Percentiles rank a stretch among this genome's conserved stretches.
phyloP scores from a whole-genome alignment of 306 rosid species.

The Malus sylvestris region DNA sequence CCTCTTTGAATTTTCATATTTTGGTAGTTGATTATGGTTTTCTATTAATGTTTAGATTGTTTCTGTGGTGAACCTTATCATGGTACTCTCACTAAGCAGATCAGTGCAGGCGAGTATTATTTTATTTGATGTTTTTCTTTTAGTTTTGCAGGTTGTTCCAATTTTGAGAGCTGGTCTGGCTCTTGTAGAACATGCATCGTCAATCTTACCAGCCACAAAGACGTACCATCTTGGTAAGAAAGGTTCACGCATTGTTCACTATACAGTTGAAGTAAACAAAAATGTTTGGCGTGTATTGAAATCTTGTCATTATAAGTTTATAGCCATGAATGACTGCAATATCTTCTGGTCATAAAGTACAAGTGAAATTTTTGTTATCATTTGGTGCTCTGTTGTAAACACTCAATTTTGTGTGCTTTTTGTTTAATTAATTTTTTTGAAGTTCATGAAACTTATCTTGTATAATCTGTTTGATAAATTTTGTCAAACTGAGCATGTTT shows the following conservation, averaged over 20 bases:
- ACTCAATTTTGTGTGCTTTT: neutral
- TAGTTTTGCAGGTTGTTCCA: constrained; percentile 66
- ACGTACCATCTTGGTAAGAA: constrained; percentile 80
- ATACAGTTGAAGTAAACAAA: neutral
- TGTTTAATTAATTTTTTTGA: neutral
- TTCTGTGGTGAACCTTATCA: neutral
- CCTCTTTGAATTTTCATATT: neutral
- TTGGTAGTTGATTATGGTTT: neutral
- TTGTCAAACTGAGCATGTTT: neutral
- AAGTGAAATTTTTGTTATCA: neutral
- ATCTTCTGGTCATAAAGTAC: neutral
- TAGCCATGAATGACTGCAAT: neutral
- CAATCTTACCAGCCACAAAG: constrained; percentile 77
- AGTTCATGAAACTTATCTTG: neutral
- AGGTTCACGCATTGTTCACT: neutral
- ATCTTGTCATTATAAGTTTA: neutral
- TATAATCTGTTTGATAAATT: neutral
- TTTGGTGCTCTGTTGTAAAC: neutral
- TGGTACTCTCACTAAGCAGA: neutral
- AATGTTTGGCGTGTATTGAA: neutral
- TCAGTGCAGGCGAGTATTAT: constrained; percentile 15
- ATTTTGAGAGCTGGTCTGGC: constrained; percentile 92
- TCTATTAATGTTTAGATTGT: neutral
- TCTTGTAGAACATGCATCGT: constrained; percentile 73
- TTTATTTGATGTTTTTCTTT: constrained; percentile 19